Base-by-base conservation (phyloP, 2,329 filamentous ascomycete species). In the Colletotrichum nymphaeae region DNA sequence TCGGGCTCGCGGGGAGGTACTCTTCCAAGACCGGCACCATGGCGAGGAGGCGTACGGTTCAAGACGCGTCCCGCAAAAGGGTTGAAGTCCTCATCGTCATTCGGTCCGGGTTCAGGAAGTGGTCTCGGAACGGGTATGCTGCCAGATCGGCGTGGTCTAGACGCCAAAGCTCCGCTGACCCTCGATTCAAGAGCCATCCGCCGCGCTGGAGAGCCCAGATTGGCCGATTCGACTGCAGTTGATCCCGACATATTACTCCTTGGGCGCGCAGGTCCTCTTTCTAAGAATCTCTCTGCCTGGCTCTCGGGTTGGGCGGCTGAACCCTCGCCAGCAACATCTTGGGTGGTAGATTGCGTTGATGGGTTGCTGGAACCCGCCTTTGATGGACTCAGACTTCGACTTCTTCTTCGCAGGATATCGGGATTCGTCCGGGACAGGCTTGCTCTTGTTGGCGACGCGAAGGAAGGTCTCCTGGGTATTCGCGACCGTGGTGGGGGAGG, bases 381-480 rank as follows among this genome's bases (percentile, higher is more conserved):
- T 12, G 70, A n/a, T 30, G 69, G 72, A 1, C 69, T 72, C 46
- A 63, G 26, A 9, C 72, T 74, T 49, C 63, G 58, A 12, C 72
- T 74, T 56, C 63, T 52, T 22, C 58, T 58, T n/a, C 56, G 55
- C 83, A 92, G 81, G 7, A 92, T 84, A 12, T 90, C 87, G 0
- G 91, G 89, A 74, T 93, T 89, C 60, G 89, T 87, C 75, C 89
- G 88, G 70, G 90, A 85, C 16, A 93, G 81, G 77, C 90, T 93
- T 14, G 91, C 87, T 78, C 87, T 90, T 0, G 91, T 93, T 0
- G 92, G 91, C n/a, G 91, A 93, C 67, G 89, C 89, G 78, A 91
- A 93, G 1, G 91, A 93, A 1, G 89, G 87, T 1, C 86, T 86
- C 59, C 78, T 78, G 37, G 77, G 80, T 71, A 76, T 79, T 46